A percentile compares a stretch with the other conserved stretches of the same genome.
Conservation (phyloP, 371 early-diverging fungal genomes). For the Zancudomyces culisetae region DNA sequence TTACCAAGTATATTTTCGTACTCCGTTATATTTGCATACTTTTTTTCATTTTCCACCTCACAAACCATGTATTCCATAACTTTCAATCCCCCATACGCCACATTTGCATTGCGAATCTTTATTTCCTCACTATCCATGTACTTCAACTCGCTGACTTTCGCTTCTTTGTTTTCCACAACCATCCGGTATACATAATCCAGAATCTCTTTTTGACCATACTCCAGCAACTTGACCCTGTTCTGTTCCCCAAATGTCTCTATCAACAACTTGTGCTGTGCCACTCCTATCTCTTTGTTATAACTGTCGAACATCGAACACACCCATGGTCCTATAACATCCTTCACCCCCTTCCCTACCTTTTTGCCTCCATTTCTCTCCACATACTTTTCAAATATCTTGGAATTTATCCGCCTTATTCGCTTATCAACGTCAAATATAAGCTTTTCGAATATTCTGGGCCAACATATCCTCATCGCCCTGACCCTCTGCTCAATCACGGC, state of each 20-base stretch:
- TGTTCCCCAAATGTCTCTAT: slow-evolving; percentile 13
- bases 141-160: slow-evolving; percentile 19
- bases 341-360: slow-evolving; percentile 15
- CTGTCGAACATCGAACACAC: slow-evolving; percentile 18
- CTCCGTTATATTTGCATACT: background rate
- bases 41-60: background rate
- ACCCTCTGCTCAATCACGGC: slow-evolving; percentile 5
- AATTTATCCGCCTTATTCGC: slow-evolving; percentile 13
- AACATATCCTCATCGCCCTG: slow-evolving; percentile 16
- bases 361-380: slow-evolving; percentile 15
- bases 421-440: slow-evolving; percentile 21
- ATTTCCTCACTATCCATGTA: slow-evolving; percentile 19
- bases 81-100: slow-evolving; percentile 12
- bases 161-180: slow-evolving; percentile 15
- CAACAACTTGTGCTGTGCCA: slow-evolving; percentile 3
- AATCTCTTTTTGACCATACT: slow-evolving; percentile 18
- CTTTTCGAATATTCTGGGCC: slow-evolving; percentile 19
- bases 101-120: slow-evolving; percentile 17
- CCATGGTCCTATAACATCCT: slow-evolving; percentile 18
- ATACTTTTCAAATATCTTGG: slow-evolving; percentile 9
- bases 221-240: slow-evolving; percentile 14
- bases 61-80: slow-evolving; percentile 4
- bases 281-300: slow-evolving; percentile 13
- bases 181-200: slow-evolving; percentile 14
- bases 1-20: background rate